Percentiles rank a stretch among this genome's conserved stretches.
Conservation (phyloP, 1,284 basidiomycete species). For the Ganoderma sinense region DNA sequence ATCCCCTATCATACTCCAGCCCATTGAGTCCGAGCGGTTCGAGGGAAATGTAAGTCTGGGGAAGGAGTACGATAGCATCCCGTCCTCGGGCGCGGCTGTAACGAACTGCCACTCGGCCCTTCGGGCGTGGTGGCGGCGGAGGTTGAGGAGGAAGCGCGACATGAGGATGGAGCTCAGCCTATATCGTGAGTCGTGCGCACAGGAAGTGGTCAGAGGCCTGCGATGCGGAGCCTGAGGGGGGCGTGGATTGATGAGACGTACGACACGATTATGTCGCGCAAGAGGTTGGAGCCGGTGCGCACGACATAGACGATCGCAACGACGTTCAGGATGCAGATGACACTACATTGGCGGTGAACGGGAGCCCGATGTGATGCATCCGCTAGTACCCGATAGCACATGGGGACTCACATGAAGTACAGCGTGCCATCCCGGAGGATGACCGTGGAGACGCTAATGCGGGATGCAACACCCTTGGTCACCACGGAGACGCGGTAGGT, state of each 20-base stretch:
- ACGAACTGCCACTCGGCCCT: conserved; percentile 6
- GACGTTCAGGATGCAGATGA: conserved; percentile 21
- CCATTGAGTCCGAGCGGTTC: conserved; percentile 6
- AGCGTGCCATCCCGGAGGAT: conserved; percentile 26
- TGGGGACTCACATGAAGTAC: conserved; percentile 25
- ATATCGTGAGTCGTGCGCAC: no score
- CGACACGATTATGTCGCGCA: background rate
- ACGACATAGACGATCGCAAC: conserved; percentile 1
- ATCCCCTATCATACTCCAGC: background rate
- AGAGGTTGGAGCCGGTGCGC: no score
- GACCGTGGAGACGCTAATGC: conserved; percentile 5
- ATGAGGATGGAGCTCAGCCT: conserved; percentile 3
- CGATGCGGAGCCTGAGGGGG: conserved; percentile 11
- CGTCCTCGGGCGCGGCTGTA: background rate
- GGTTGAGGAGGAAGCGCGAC: conserved; percentile 32
- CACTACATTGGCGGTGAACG: conserved; percentile 4
- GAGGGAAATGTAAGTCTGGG: conserved; percentile 12
- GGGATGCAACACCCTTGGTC: conserved; percentile 7
- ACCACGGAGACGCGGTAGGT: conserved; percentile 11
- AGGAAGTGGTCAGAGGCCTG: no score
- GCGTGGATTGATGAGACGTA: conserved; percentile 12
- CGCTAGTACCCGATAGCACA: no score
- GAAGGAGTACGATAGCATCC: background rate
- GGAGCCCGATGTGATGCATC: no score
- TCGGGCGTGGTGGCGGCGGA: conserved; percentile 21